Evolutionary conservation across 179 eudicot species (phyloP), one percentile per base, ranked within the genome.

Genomic region (Vitellaria paradoxa): DNA sequence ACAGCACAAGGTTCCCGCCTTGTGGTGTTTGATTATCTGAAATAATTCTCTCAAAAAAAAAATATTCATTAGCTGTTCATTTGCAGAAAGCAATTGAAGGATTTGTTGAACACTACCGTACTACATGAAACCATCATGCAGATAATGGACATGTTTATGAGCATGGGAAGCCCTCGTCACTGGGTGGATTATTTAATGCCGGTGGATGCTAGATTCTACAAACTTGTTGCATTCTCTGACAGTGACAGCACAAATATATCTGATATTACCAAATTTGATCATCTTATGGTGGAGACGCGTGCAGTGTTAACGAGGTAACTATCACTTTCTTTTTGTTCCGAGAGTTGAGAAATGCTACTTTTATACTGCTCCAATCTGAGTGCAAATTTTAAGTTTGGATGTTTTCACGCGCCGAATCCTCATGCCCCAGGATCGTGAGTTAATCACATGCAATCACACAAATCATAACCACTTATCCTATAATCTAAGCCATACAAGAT

Each of bases 121-220:
- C 93, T 95, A 73, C 89, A 87, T 60, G 97, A 89, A 66, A 91
- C 93, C 63, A 82, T 90, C 42, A 79, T 86, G 78, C 90, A 87
- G 81, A 89, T 93, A 80, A 73, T 95, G 83, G 91, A 91, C 56
- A 80, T 83, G 65, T 90, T 95, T 72, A 90, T 89, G 97, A 88
- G 89, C 87, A 90, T 52, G 84, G 91, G 91, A 55, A 89, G 84
- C 80, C 95, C 97, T 80, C 81, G 70, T 87, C 87, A 85, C 50
- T 91, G 94, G 75, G 65, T 73, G 79, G 85, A 89, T 45, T 95
- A 89, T 89, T 69, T 95, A 75, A 90, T 93, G 96, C 97, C 95
- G 0, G 92, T 86, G 70, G 87, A 86, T 81, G 79, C 86, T 79
- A 80, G 78, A 69, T 82, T 77, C 53, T 84, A 85, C 76, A 80